Percentiles rank a stretch among this genome's conserved stretches.
Conservation (phyloP, 495 filamentous ascomycete species). For the Saxophila tyrrhenica region DNA sequence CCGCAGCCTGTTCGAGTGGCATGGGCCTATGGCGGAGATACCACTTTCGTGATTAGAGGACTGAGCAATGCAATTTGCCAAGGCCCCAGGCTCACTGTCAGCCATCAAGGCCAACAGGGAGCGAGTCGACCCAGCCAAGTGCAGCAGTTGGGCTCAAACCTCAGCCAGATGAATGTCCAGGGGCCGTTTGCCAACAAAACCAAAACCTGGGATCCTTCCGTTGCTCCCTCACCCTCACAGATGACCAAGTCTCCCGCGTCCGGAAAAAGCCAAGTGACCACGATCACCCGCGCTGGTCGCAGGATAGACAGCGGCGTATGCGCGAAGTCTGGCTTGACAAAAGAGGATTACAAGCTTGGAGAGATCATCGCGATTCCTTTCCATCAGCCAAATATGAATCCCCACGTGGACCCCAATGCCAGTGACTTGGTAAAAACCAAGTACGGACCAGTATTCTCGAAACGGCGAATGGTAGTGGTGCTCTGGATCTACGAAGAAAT, state of each 20-base stretch:
- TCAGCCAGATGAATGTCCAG: background rate
- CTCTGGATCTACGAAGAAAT: constrained; percentile 7
- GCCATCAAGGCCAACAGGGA: background rate
- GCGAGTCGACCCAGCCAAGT: background rate
- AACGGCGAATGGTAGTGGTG: constrained; percentile 10
- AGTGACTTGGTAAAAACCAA: background rate
- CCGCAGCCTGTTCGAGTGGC: no score
- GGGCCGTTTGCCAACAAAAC: background rate
- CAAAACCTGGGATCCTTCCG: background rate
- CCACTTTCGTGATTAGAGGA: background rate
- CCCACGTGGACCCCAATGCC: constrained; percentile 1
- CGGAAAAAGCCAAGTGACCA: background rate
- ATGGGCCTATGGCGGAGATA: background rate
- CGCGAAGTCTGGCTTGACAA: background rate
- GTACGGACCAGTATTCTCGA: constrained; percentile 5
- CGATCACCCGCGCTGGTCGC: background rate
- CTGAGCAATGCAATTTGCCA: background rate
- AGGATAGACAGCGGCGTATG: background rate
- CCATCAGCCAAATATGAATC: constrained; percentile 5
- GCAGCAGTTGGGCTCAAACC: background rate
- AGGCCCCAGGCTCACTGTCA: background rate
- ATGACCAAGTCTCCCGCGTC: background rate
- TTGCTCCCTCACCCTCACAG: background rate
- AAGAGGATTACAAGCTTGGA: background rate
- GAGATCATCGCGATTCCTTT: constrained; percentile 9